Base-by-base conservation (phyloP, 331 rosid species). In the Arachis monticola region DNA sequence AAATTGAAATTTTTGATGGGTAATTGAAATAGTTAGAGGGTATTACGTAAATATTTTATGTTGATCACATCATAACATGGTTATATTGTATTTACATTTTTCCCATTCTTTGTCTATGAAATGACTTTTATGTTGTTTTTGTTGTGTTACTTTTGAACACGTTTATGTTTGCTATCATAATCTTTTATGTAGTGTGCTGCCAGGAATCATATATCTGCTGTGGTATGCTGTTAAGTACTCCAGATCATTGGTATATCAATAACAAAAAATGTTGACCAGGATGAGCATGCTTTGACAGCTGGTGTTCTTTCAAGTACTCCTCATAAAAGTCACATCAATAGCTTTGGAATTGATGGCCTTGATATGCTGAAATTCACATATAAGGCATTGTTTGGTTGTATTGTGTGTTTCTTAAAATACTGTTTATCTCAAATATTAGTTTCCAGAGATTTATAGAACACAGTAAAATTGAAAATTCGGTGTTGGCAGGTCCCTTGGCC, bases 191-290 rank as follows among this genome's bases (percentile, higher is more conserved):
- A 48, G 69, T 76, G 57, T 65, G 79, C 72, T 86, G 47, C 22
- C 22, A 92, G 99, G 99, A 94, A 78, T 94, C 99, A 70, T n/a
- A n/a, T n/a, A n/a, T n/a, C 99, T 63, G 86, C 99, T 76, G 99
- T 79, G 82, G 90, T 58, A 81, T 87, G 89, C 87, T 90, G 69
- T 81, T 94, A 69, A 94, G 96, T 74, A 89, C 97, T 82, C 97
- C 97, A 35, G 99, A 94, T 85, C 94, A n/a, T 87, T 94, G 91
- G 81, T 75, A 72, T 92, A 70, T 92, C 97, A 0, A 81, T 92
- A 60, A 69, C 85, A 70, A 87, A 87, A 85, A 85, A 40, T 77
- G 74, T 77, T 69, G 91, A 83, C 73, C 69, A 64, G 72, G 88
- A 83, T 57, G 96, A 86, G 83, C 91, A 88, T 73, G 81, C 88